Conservation (phyloP, 331 rosid species). For the Pyracantha coccinea region DNA sequence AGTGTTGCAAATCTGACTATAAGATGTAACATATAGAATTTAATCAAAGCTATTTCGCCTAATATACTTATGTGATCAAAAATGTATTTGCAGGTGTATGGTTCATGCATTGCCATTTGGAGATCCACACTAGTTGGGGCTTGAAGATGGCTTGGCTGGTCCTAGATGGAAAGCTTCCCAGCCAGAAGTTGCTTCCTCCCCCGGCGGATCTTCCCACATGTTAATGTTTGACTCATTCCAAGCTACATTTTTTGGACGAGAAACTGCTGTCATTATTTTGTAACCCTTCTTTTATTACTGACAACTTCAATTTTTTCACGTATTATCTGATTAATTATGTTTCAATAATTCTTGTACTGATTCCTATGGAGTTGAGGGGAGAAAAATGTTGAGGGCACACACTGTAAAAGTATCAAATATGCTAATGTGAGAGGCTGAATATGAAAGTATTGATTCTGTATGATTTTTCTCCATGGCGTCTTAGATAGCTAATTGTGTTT, state of each 20-base stretch:
- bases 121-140: slow-evolving; percentile 38
- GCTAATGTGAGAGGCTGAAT: not conserved
- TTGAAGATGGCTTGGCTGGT: slow-evolving; percentile 45
- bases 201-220: slow-evolving; percentile 35
- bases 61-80: not conserved
- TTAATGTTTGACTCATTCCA: not conserved
- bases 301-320: not conserved
- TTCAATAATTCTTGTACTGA: not conserved
- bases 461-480: not conserved
- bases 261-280: not conserved
- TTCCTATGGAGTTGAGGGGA: not conserved
- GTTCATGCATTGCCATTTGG: slow-evolving; percentile 38
- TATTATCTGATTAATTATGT: not conserved
- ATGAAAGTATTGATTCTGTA: not conserved
- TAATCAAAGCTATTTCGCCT: not conserved
- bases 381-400: not conserved
- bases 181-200: slow-evolving; percentile 32
- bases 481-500: not conserved
- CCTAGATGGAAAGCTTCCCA: slow-evolving; percentile 33
- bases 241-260: not conserved
- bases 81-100: slow-evolving; percentile 21
- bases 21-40: too few relatives aligned
- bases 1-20: not conserved
- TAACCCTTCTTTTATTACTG: not conserved
- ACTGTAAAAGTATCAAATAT: not conserved